phyloP scores from a whole-genome alignment of 805 yeast genomes.

The Naumovozyma castellii region DNA sequence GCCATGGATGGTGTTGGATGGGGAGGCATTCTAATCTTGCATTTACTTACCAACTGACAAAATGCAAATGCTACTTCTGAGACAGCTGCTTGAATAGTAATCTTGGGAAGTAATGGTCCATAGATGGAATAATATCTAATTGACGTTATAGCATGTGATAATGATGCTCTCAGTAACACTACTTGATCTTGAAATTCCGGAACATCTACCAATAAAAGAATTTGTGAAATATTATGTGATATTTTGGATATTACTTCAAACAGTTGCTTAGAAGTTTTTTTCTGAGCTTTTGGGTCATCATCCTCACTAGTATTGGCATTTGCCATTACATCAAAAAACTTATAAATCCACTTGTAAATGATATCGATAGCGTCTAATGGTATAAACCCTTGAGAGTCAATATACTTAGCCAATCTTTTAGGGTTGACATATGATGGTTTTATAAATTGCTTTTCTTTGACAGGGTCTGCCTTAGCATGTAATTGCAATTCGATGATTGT shows the following conservation, averaged over 20 bases:
- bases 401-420: background rate
- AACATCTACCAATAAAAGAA: slow-evolving; percentile 12
- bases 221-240: slow-evolving; percentile 10
- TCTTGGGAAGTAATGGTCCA: slow-evolving; percentile 52
- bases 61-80: slow-evolving; percentile 60
- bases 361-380: slow-evolving; percentile 6
- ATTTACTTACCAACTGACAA: slow-evolving; percentile 44
- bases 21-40: background rate
- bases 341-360: slow-evolving; percentile 3
- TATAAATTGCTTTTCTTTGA: background rate
- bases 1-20: background rate
- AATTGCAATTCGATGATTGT: slow-evolving; percentile 38
- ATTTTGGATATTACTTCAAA: slow-evolving; percentile 16
- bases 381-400: slow-evolving; percentile 5
- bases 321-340: slow-evolving; percentile 5
- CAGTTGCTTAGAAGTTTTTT: slow-evolving; percentile 38
- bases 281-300: slow-evolving; percentile 34
- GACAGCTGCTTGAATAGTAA: slow-evolving; percentile 63
- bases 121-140: slow-evolving; percentile 65
- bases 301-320: slow-evolving; percentile 1
- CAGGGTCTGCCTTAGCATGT: too few species aligned
- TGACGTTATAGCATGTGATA: slow-evolving; percentile 65
- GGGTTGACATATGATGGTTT: background rate
- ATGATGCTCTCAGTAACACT: slow-evolving; percentile 44
- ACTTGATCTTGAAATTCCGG: slow-evolving; percentile 34